Conservation (phyloP, 1,139 yeast genomes). For the Candida sanyaensis region DNA sequence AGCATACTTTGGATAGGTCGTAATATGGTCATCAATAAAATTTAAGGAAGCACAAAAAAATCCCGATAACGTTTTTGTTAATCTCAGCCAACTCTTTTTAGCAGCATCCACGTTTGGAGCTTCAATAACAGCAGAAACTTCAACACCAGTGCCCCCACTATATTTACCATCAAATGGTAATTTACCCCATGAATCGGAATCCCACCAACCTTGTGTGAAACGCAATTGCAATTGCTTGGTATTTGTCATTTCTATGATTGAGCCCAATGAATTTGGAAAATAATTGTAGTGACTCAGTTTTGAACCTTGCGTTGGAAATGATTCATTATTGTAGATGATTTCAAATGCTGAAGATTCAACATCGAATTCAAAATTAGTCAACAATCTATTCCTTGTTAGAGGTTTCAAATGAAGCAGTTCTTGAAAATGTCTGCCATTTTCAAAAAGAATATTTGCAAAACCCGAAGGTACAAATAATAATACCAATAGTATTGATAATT, state of each 20-base stretch:
- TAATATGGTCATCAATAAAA: constrained; percentile 77
- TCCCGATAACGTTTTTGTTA: constrained; percentile 83
- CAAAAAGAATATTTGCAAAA: constrained; percentile 1
- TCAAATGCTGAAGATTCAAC: constrained; percentile 52
- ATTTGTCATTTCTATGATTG: constrained; percentile 65
- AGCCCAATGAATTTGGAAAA: constrained; percentile 83
- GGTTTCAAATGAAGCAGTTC: constrained; percentile 68
- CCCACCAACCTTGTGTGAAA: constrained; percentile 97
- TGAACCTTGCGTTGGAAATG: constrained; percentile 15
- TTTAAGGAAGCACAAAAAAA: constrained; percentile 94
- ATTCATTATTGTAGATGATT: constrained; percentile 21
- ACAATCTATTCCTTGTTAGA: constrained; percentile 65
- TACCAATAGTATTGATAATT: constrained; percentile 14
- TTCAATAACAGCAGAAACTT: constrained; percentile 83
- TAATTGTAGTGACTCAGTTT: constrained; percentile 57
- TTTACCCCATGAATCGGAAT: constrained; percentile 83
- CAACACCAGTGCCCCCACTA: constrained; percentile 96
- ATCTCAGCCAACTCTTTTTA: constrained; percentile 62
- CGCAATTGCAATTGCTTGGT: constrained; percentile 79
- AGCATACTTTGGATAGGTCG: constrained; percentile 64
- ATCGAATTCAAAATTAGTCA: constrained; percentile 69
- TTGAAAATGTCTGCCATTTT: constrained; percentile 31
- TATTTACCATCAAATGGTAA: constrained; percentile 70
- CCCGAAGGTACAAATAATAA: constrained; percentile 2
- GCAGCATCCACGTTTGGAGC: constrained; percentile 60